A percentile compares a stretch with the other conserved stretches of the same genome.
Conservation (phyloP, 768 basidiomycete genomes). For the Amanita subjunquillea region DNA sequence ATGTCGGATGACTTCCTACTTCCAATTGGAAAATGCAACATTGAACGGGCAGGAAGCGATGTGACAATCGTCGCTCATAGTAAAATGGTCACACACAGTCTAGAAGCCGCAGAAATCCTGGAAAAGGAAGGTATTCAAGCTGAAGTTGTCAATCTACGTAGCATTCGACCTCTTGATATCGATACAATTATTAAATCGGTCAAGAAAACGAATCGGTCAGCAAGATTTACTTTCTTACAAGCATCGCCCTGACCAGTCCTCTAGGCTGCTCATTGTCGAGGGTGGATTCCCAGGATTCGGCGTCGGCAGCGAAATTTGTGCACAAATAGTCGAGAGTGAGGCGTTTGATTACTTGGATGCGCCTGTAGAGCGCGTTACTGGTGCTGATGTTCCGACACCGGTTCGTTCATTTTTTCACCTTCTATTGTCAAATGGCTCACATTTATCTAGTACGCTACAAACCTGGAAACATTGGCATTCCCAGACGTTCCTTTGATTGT, state of each 20-base stretch:
- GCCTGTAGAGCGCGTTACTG: constrained; percentile 94
- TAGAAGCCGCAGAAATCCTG: constrained; percentile 89
- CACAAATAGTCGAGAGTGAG: constrained; percentile 94
- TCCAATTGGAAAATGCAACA: constrained; percentile 95
- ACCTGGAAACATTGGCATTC: constrained; percentile 87
- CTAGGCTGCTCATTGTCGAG: constrained; percentile 85
- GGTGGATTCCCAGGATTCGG: constrained; percentile 98
- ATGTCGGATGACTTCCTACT: constrained; percentile 93
- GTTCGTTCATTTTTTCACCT: constrained; percentile 32
- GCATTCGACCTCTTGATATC: constrained; percentile 94
- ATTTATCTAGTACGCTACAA: constrained; percentile 66
- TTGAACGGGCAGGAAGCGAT: constrained; percentile 88
- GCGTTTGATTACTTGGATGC: constrained; percentile 99
- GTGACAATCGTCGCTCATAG: constrained; percentile 96
- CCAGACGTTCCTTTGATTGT: constrained; percentile 85
- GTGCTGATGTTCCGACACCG: constrained; percentile 95
- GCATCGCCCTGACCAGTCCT: constrained; percentile 1
- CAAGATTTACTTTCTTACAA: constrained; percentile 1
- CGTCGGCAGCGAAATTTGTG: constrained; percentile 97
- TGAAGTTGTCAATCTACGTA: constrained; percentile 95
- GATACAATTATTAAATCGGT: constrained; percentile 94
- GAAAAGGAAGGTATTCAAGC: constrained; percentile 97
- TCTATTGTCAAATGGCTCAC: not conserved
- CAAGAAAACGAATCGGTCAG: constrained; percentile 95
- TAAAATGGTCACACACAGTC: constrained; percentile 92